Base-by-base conservation (phyloP, 2,329 filamentous ascomycete species). In the Aspergillus pseudonomiae region DNA sequence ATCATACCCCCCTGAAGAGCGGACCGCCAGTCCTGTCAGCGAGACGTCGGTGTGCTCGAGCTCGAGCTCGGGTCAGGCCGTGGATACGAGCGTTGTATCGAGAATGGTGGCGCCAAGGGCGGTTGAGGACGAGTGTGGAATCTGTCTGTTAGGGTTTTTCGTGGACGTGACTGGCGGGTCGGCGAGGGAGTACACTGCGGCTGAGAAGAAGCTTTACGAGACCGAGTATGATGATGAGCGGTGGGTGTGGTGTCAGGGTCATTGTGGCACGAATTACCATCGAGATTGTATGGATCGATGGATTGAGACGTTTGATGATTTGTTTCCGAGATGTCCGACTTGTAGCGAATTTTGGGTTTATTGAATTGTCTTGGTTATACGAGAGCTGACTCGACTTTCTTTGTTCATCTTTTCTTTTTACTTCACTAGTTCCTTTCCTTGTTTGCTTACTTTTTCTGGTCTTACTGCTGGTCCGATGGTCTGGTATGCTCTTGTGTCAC, bases 221-320 rank as follows among this genome's bases (percentile, higher is more conserved):
- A 16, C 12, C 1, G 16, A 6, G 3, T 58, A 61, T 34, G 59
- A 63, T 32, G 21, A 43, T 24, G 14, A 28, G 10, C 24, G 34
- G 24, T 28, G 65, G 24, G 56, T 60, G 10, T 69, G 68, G 68
- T 70, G 68, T 57, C 48, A 28, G 9, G 54, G 36, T 6, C 46
- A 46, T n/a, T 70, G 68, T 57, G 67, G 67, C n/a, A 61, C 48
- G 24, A 68, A 68, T 50, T 69, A 60, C 48, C 68, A 70, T 59
- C 30, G 45, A 21, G n/a, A 43, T 6, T 70, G 68, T 46, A 48
- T 70, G 11, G 28, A 59, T 1, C 24, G 34, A 16, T 70, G 67
- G 68, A 46, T 60, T n/a, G 16, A 32, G 7, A 55, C 11, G 45
- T 30, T 9, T 9, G 24, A 19, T 6, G 16, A 24, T 11, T 19